Percentiles rank a stretch among this genome's conserved stretches.
These are phyloP conservation scores for Talaromyces proteolyticus DNA, from an alignment of 495 filamentous ascomycete genomes.

Conservation along the genomic window DNA sequence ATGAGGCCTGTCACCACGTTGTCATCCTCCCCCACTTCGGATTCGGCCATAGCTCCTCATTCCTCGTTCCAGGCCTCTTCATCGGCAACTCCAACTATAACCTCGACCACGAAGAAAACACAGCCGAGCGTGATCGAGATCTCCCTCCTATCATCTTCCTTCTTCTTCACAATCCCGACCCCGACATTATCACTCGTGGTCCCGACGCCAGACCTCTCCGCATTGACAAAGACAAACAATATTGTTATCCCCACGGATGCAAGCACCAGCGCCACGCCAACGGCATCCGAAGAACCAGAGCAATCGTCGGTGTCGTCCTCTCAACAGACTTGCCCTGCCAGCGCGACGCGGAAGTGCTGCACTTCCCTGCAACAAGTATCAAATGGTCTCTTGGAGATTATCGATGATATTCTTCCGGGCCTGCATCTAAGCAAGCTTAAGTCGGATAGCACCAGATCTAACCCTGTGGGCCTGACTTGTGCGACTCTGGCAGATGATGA, in stretches of 20 bases:
- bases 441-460: neutral
- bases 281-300: neutral
- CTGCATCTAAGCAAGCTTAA: neutral
- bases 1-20: neutral
- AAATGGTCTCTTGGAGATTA: neutral
- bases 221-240: neutral
- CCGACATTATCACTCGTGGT: neutral
- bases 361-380: neutral
- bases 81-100: neutral
- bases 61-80: neutral
- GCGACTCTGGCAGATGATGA: neutral
- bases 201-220: neutral
- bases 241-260: too few species aligned
- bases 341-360: neutral
- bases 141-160: neutral
- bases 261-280: neutral
- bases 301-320: neutral
- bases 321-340: neutral
- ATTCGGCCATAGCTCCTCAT: neutral
- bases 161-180: neutral
- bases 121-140: too few species aligned
- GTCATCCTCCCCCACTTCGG: neutral
- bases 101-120: too few species aligned
- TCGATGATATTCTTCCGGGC: neutral
- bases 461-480: neutral